phyloP scores from a whole-genome alignment of 192 early-diverging fungal species.

The Linnemannia elongata region DNA sequence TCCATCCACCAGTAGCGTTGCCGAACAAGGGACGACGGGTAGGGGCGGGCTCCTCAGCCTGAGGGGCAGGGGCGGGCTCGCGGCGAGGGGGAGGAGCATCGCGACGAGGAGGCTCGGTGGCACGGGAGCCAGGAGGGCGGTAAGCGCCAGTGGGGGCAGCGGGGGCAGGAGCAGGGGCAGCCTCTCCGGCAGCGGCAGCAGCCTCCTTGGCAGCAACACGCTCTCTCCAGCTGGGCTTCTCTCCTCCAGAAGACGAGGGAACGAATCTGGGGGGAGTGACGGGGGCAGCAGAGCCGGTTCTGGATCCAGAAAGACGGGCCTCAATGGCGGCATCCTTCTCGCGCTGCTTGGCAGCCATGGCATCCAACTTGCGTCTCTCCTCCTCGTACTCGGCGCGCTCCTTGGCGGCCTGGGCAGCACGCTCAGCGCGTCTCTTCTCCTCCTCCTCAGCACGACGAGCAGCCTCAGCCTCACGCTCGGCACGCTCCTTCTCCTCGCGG shows the following conservation, averaged over 20 bases:
- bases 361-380: constrained; percentile 59
- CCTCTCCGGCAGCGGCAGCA: constrained; percentile 31
- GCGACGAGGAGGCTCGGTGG: constrained; percentile 29
- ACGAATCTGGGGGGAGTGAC: constrained; percentile 39
- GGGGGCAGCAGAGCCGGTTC: constrained; percentile 41
- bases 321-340: constrained; percentile 67
- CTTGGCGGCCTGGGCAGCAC: constrained; percentile 57
- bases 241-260: constrained; percentile 44
- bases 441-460: constrained; percentile 50
- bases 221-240: constrained; percentile 53
- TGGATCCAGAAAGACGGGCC: constrained; percentile 43
- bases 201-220: constrained; percentile 37
- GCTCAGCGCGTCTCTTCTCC: constrained; percentile 66
- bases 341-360: constrained; percentile 61
- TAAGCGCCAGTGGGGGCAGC: constrained; percentile 32
- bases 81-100: neutral
- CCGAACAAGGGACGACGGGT: constrained; percentile 35
- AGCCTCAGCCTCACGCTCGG: constrained; percentile 59
- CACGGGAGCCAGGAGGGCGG: constrained; percentile 38
- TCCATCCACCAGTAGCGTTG: constrained; percentile 35
- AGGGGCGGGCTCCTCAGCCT: constrained; percentile 26
- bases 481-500: constrained; percentile 58
- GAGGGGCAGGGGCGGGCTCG: constrained; percentile 11
- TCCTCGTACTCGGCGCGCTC: constrained; percentile 59
- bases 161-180: neutral